Base-by-base conservation (phyloP, 495 filamentous ascomycete genomes). In the Neurospora sp. region DNA sequence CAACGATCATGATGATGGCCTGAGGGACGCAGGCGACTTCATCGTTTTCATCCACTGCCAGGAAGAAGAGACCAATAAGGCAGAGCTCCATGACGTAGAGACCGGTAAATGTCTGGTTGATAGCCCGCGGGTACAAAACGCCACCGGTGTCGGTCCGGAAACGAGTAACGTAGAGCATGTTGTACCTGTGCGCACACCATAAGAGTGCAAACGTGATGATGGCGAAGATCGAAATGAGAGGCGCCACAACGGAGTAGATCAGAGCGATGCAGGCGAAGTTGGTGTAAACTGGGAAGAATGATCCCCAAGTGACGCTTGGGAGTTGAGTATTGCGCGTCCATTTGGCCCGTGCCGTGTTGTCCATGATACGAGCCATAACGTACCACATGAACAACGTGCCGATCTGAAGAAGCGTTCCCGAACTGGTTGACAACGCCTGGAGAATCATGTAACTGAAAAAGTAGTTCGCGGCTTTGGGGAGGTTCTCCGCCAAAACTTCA, bases 381-480 rank as follows among this genome's bases (percentile, higher is more conserved):
- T 94, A 98, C 88, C 93, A 96, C 73, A 91, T 85, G 68, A 94
- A 80, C 18, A 97, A 83, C 39, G 87, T 88, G 38, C 87, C 87
- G 69, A 97, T 89, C 77, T 99, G 96, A n/a, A 97, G 85, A 14
- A 99, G 85, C 14, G 93, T 93, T 77, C 93, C 94, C 37, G 95
- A 94, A 81, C 93, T 96, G 76, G 92, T 91, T 72, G 92, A 92
- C 76, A 99, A 86, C 18, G 94, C 93, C 78, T 98, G 96, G 22
- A 99, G 89, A 79, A 98, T 90, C 90, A 99, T 94, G 85, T 99
- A 99, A 5, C 93, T 94, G 84, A 98, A 98, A 84, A 98, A 99
- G 82, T 97, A 98, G 78, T 98, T 97, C 74, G 93, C 91, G 3
- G 94, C 93, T 81, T 90, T 91, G 45, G 96, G 96, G 44, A 99